These are phyloP conservation scores for Primulina tabacum DNA, from an alignment of 257 asterid species.

Conservation along the genomic window DNA sequence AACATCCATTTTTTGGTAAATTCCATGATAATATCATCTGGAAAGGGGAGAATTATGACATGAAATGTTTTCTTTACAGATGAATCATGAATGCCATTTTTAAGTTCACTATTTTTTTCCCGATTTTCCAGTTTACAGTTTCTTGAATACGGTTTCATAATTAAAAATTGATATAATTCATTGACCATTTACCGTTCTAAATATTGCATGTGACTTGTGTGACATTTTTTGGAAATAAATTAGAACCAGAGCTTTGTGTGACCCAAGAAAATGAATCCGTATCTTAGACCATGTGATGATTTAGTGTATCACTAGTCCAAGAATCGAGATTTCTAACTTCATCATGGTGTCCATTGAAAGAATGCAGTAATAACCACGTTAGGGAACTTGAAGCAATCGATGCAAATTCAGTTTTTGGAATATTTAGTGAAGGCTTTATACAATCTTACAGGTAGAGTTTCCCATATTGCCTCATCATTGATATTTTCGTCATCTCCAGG, in stretches of 20 bases:
- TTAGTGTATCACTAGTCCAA: not conserved
- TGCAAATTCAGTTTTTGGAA: constrained; percentile 1
- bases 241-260: not conserved
- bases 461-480: constrained; percentile 95
- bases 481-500: constrained; percentile 91
- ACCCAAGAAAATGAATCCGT: not conserved
- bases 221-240: not conserved
- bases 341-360: not conserved
- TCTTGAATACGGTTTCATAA: not conserved
- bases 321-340: not conserved
- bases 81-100: not conserved
- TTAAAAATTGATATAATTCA: not conserved
- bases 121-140: not conserved
- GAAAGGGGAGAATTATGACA: not conserved
- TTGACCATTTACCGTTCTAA: not conserved
- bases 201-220: not conserved
- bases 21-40: not conserved
- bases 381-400: constrained; percentile 15
- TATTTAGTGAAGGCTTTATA: constrained; percentile 14
- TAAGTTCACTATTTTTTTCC: not conserved
- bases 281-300: not conserved
- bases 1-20: not conserved
- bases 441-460: constrained; percentile 92
- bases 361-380: not conserved
- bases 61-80: not conserved